phyloP scores from a whole-genome alignment of 2,329 filamentous ascomycete species.

The Colletotrichum orbiculare region DNA sequence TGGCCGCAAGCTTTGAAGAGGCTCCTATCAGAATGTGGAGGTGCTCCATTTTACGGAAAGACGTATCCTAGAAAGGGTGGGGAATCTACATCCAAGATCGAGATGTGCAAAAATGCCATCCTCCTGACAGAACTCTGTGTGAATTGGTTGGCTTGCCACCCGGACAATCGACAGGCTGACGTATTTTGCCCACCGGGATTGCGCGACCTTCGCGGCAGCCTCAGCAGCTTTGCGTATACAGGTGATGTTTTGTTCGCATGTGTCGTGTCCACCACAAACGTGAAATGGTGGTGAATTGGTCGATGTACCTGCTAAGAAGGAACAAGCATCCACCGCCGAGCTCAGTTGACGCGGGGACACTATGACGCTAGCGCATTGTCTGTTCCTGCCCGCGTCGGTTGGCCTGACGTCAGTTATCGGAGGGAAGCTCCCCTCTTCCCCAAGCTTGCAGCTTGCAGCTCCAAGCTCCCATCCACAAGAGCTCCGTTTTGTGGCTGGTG shows the following conservation, averaged over 20 bases:
- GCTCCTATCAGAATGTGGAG: conserved; percentile 27
- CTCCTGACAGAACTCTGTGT: conserved; percentile 9
- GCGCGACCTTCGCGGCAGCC: conserved; percentile 19
- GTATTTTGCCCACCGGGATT: conserved; percentile 24
- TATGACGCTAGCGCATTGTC: conserved; percentile 31
- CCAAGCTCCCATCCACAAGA: conserved; percentile 5
- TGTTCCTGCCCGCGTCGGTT: conserved; percentile 14
- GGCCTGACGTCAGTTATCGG: conserved; percentile 20
- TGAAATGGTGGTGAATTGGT: conserved; percentile 6
- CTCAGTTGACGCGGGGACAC: conserved; percentile 19
- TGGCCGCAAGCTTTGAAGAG: conserved; percentile 24
- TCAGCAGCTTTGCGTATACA: too few relatives aligned
- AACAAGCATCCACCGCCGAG: conserved; percentile 7
- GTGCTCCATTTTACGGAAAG: conserved; percentile 15
- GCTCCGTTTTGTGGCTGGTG: conserved; percentile 32
- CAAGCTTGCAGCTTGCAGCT: conserved; percentile 13
- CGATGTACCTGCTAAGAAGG: not conserved
- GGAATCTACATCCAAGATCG: conserved; percentile 18
- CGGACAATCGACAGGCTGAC: conserved; percentile 31
- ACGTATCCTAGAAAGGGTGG: not conserved
- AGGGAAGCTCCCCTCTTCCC: not conserved
- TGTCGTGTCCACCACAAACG: conserved; percentile 29
- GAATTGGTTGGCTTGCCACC: conserved; percentile 29
- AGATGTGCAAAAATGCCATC: conserved; percentile 36
- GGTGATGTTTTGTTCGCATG: conserved; percentile 19